Conservation (phyloP, 1,284 basidiomycete genomes). For the Ganoderma sp. region DNA sequence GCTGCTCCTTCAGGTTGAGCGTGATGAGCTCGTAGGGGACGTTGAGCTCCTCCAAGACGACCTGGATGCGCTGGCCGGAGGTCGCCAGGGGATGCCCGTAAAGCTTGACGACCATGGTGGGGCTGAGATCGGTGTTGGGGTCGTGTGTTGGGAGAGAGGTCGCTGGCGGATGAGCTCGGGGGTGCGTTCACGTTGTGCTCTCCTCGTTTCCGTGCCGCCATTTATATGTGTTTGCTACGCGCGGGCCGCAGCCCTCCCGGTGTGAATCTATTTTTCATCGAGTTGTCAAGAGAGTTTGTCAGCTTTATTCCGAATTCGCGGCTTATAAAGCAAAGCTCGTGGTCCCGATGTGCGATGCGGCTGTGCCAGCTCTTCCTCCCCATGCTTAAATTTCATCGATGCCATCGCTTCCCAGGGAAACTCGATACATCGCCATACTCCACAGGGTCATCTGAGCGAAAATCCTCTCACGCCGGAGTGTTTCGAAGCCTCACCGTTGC, state of each 20-base stretch:
- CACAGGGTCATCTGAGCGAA: background rate
- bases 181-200: background rate
- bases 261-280: background rate
- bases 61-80: background rate
- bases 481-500: too few relatives aligned
- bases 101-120: conserved; percentile 56
- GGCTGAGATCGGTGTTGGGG: background rate
- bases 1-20: conserved; percentile 49
- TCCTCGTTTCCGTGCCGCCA: background rate
- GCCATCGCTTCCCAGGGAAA: background rate
- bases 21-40: conserved; percentile 54
- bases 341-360: background rate
- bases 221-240: background rate
- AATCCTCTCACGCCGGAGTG: background rate
- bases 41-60: conserved; percentile 55
- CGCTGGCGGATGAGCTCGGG: background rate
- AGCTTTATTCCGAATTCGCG: background rate
- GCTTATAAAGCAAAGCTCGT: background rate
- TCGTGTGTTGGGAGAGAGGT: background rate
- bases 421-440: too few relatives aligned
- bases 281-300: background rate
- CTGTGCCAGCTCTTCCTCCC: background rate
- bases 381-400: background rate
- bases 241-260: background rate
- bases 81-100: conserved; percentile 36